Base-by-base conservation (phyloP, 2,329 filamentous ascomycete genomes). In the Cladosporium sp. region DNA sequence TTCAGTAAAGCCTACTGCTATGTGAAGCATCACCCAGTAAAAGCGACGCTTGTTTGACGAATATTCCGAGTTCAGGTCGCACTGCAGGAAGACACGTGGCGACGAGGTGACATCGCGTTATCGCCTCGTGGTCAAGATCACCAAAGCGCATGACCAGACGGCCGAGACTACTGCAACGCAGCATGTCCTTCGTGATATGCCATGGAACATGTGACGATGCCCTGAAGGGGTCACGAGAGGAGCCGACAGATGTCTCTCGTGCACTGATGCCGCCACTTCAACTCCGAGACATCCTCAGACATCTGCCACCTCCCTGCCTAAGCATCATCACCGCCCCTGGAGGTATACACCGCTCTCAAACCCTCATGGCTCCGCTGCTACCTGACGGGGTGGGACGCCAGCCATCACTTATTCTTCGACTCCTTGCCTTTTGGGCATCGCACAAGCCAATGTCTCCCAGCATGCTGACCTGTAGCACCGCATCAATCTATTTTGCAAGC, bases 391-490 rank as follows among this genome's bases (percentile, higher is more conserved):
- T 16, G 29, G 26, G 18, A 31, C 26, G 11, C 52, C 52, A 31
- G 31, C 52, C 52, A 46, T 33, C 8, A 11, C 23, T 8, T 21
- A 14, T 18, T 33, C 3, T 8, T 33, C n/a, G n/a, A 21, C 52
- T 3, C 33, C 29, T 55, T 8, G 16, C 52, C 14, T 5, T 33
- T 33, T 21, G 18, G 8, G 28, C 52, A 55, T 55, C 52, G 52
- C 52, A 55, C 52, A 55, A 55, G 28, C 52, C 52, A 33, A 55
- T 33, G 52, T 55, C 52, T 55, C 52, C 52, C 52, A 55, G 52
- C 52, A 55, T 55, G 52, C 52, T 55, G 26, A 55, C 52, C 18
- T 33, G 31, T 55, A 31, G 28, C 52, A 55, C 52, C n/a, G 52
- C 52, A 55, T 55, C 29, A 31, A 29, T 31, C 29, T 33, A 31